Conservation (phyloP, 805 yeast genomes). For the Saccharomycopsis synnaedendra region DNA sequence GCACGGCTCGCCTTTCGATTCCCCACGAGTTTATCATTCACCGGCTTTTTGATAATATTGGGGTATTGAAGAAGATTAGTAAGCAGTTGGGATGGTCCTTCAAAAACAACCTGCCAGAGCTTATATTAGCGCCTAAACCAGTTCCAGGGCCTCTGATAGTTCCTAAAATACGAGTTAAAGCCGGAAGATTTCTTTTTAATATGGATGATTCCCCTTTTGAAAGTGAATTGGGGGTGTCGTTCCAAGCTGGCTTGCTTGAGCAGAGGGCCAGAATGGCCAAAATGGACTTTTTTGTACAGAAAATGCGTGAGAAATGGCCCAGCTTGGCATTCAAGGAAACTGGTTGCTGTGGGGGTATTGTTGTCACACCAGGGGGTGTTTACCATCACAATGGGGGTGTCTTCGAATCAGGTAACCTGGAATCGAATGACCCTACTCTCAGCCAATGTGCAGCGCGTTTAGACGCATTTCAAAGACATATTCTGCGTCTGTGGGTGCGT, state of each 20-base stretch:
- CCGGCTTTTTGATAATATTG: conserved; percentile 67
- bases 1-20: conserved; percentile 39
- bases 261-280: conserved; percentile 39
- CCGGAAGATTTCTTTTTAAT: conserved; percentile 47
- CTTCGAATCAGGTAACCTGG: neutral
- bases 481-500: conserved; percentile 61
- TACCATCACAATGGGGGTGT: neutral
- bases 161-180: conserved; percentile 44
- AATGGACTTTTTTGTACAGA: conserved; percentile 9
- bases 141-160: conserved; percentile 32
- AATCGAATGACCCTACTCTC: neutral
- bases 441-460: conserved; percentile 8
- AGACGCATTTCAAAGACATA: conserved; percentile 30
- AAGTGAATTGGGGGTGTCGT: conserved; percentile 51
- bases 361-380: neutral
- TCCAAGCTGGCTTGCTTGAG: conserved; percentile 54
- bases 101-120: conserved; percentile 27
- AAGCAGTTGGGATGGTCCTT: conserved; percentile 48
- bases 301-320: neutral
- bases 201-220: conserved; percentile 91
- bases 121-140: conserved; percentile 28
- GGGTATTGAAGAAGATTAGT: conserved; percentile 54
- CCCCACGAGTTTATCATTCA: conserved; percentile 72
- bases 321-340: too few species aligned
- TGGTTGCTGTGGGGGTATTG: neutral